These are phyloP conservation scores for Lentinula edodes DNA, from an alignment of 768 basidiomycete species.

Conservation along the genomic window DNA sequence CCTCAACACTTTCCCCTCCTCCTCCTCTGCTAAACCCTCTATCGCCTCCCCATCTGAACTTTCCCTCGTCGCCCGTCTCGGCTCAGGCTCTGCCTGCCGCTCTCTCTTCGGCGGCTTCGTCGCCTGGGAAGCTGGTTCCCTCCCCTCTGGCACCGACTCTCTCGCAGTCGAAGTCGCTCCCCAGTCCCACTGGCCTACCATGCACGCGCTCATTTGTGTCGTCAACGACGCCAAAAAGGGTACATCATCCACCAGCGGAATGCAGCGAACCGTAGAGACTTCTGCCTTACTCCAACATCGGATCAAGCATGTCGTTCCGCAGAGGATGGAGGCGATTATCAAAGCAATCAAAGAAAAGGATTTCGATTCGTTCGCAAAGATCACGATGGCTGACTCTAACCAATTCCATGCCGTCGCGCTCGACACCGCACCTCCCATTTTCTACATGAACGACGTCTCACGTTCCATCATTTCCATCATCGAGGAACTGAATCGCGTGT, in stretches of 20 bases:
- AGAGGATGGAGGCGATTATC: constrained; percentile 78
- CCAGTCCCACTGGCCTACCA: constrained; percentile 85
- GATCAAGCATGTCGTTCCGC: constrained; percentile 80
- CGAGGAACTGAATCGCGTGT: constrained; percentile 87
- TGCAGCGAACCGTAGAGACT: constrained; percentile 97
- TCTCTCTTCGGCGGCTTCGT: constrained; percentile 98
- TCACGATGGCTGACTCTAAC: constrained; percentile 98
- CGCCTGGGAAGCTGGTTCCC: constrained; percentile 80
- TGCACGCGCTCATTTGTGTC: constrained; percentile 96
- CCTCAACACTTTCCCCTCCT: constrained; percentile 28
- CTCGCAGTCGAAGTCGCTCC: constrained; percentile 85
- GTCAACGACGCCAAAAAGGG: constrained; percentile 96
- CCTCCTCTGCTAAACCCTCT: neutral
- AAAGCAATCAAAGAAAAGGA: constrained; percentile 73
- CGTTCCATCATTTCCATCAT: constrained; percentile 89
- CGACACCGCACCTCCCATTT: constrained; percentile 96
- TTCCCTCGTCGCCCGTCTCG: constrained; percentile 93
- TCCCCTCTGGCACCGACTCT: constrained; percentile 74
- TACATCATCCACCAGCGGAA: constrained; percentile 89
- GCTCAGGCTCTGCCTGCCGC: constrained; percentile 96
- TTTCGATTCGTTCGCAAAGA: constrained; percentile 82
- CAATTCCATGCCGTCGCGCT: constrained; percentile 98
- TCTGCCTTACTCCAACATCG: constrained; percentile 84
- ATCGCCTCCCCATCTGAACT: constrained; percentile 74
- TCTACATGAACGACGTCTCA: constrained; percentile 98